Evolutionary conservation across 805 yeast genomes (phyloP), one percentile per base, ranked within the genome.

Genomic region (Hanseniaspora clermontiae): DNA sequence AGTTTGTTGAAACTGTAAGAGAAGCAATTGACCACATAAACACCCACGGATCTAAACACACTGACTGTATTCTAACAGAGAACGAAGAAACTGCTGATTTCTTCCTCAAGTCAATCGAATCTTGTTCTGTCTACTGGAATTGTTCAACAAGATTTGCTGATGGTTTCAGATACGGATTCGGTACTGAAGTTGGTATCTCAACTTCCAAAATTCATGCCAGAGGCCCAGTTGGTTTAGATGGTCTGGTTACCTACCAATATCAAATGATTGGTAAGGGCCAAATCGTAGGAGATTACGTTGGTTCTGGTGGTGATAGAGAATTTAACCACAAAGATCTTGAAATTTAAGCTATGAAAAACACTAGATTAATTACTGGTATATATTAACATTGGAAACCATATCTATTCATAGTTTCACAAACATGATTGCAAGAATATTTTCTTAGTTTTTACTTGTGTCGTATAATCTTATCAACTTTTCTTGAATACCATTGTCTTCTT

Each of bases 151-250:
- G 99, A 66, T 93, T 93, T 72, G 97, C 99, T 7, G 99, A 93
- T 70, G 99, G 99, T 3, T 93, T 87, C 77, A 79, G 98, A 68
- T 93, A 91, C 66, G 99, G 99, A 0, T 93, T 95, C 67, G 99
- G 99, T 54, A 84, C 99, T 6, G 99, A 93, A 70, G 98, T 93
- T 17, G 99, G 99, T 38, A 91, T 93, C 59, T 84, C 95, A 50
- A 93, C 98, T 47, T 90, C 91, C 67, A 93, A 93, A 69, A 88
- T 93, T 60, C 99, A 93, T 68, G 96, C 98, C 10, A 79, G 99
- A 65, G 99, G 99, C 1, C 99, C 98, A 15, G 97, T 93, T 37
- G 99, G 99, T 2, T 76, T 93, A 36, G 99, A 93, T 67, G 99
- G 99, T 1, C 76, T 93, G 61, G 95, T 91, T 67, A 87, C 95